phyloP scores from a whole-genome alignment of 179 eudicot species.

The Actinidia polygama region DNA sequence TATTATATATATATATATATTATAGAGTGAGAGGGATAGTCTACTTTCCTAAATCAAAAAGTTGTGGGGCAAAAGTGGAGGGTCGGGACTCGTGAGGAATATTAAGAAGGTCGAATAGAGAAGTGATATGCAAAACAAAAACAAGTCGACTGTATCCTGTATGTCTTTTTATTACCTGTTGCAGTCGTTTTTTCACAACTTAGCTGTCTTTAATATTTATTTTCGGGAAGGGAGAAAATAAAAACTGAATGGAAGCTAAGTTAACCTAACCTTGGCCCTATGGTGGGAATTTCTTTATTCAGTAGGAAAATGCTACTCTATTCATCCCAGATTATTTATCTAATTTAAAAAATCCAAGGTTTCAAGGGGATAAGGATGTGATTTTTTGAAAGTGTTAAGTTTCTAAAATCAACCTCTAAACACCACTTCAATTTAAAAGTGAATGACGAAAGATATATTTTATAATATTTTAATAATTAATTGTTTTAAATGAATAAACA shows the following conservation, averaged over 20 bases:
- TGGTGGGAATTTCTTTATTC: conserved; percentile 9
- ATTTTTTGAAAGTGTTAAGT: too few species aligned
- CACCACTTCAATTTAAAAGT: too few species aligned
- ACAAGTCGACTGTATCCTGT: background rate
- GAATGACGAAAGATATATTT: too few species aligned
- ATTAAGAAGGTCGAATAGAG: background rate
- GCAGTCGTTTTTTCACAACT: background rate
- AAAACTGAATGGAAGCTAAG: background rate
- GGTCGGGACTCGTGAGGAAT: background rate
- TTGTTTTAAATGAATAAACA: too few species aligned
- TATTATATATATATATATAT: too few species aligned
- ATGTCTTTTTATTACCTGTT: background rate
- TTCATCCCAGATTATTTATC: too few species aligned
- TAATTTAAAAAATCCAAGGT: too few species aligned
- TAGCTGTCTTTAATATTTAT: background rate
- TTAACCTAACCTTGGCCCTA: background rate
- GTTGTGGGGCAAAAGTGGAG: background rate
- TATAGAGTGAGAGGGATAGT: background rate
- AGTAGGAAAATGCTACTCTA: background rate
- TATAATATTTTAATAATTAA: too few species aligned
- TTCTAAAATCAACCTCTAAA: too few species aligned
- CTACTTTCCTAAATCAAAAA: background rate
- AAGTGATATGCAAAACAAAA: background rate
- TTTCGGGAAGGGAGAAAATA: background rate
- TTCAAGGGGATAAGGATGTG: too few species aligned